Base-by-base conservation (phyloP, 176 grass and related monocot species). In the Cenchrus americanus region DNA sequence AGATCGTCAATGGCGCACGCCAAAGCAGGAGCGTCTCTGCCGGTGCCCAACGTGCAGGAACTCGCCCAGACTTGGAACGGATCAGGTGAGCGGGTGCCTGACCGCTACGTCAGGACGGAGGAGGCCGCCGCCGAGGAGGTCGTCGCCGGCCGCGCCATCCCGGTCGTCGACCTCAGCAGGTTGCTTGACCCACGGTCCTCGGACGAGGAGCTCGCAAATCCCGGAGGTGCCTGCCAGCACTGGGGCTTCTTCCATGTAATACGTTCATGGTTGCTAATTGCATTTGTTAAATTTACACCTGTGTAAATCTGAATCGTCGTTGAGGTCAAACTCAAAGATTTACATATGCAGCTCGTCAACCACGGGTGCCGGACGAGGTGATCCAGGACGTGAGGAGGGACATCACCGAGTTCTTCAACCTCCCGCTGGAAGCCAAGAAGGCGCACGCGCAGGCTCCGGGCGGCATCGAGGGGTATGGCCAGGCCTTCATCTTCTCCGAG, bases 241-340 rank as follows among this genome's bases (percentile, higher is more conserved):
- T 89, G 82, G 85, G 84, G 91, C 22, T 93, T 93, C 83, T 93
- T 93, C 52, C 91, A 92, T 84, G 91, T 92, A 46, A 44, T 44
- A 44, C 27, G 24, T 4, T 8, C 63, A 72, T 62, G 23, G 2
- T 71, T 47, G 42, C 41, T 71, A 22, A 22, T 48, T 52, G 7
- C 46, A 14, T 70, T 8, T 34, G 32, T 34, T 34, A 34, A 34
- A 44, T 44, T 8, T 44, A 44, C 42, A 44, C 42, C 42, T 44
- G 42, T 44, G 6, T 44, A 44, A 34, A 34, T 34, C 32, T 21
- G 52, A 18, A 54, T 54, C 5, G 17, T 6, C 54, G 24, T 54
- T 22, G 18, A 26, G 10, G 14, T 73, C 0, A 32, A 22, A 42
- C 2, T 42, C 17, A 9, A 42, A 18, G 52, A 11, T 4, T 42